These are phyloP conservation scores for Pleochaeta shiraiana DNA, from an alignment of 2,329 filamentous ascomycete genomes.

Conservation along the genomic window DNA sequence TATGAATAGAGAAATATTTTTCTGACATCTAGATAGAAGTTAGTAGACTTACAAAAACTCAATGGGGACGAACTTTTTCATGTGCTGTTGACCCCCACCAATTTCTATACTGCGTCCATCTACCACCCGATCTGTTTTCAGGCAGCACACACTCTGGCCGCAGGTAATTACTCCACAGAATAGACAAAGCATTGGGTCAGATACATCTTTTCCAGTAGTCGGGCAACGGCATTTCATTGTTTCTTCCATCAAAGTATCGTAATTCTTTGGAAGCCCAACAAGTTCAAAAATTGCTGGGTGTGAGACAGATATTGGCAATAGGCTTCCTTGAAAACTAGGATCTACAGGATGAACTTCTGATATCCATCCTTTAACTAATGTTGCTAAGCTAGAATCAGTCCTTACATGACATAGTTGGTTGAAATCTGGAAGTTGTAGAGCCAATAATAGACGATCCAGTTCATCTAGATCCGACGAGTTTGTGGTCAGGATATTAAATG, in stretches of 20 bases:
- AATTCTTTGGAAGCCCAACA: slow-evolving; percentile 77
- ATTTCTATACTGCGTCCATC: slow-evolving; percentile 23
- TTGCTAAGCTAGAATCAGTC: slow-evolving; percentile 18
- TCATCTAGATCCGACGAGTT: slow-evolving; percentile 47
- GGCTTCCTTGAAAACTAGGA: background rate
- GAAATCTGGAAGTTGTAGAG: slow-evolving; percentile 54
- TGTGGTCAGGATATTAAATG: slow-evolving; percentile 53
- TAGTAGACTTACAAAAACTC: slow-evolving; percentile 8
- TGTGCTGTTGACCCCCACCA: slow-evolving; percentile 80
- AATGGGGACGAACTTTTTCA: slow-evolving; percentile 45
- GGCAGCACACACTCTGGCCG: slow-evolving; percentile 80
- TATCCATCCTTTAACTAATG: slow-evolving; percentile 48
- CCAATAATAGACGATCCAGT: slow-evolving; percentile 57
- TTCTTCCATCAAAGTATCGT: slow-evolving; percentile 81
- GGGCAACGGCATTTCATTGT: slow-evolving; percentile 67
- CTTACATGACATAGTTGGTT: slow-evolving; percentile 44
- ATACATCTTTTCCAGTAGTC: slow-evolving; percentile 75
- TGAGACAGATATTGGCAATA: slow-evolving; percentile 24
- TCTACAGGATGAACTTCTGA: slow-evolving; percentile 11
- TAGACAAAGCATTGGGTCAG: slow-evolving; percentile 77
- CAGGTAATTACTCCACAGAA: slow-evolving; percentile 97
- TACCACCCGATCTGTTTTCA: slow-evolving; percentile 27
- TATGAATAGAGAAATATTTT: slow-evolving; percentile 80
- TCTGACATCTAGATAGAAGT: slow-evolving; percentile 44
- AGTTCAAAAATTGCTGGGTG: slow-evolving; percentile 92